Evolutionary conservation across 2,329 filamentous ascomycete species (phyloP).

Genomic region (Cladobotryum mycophilum): DNA sequence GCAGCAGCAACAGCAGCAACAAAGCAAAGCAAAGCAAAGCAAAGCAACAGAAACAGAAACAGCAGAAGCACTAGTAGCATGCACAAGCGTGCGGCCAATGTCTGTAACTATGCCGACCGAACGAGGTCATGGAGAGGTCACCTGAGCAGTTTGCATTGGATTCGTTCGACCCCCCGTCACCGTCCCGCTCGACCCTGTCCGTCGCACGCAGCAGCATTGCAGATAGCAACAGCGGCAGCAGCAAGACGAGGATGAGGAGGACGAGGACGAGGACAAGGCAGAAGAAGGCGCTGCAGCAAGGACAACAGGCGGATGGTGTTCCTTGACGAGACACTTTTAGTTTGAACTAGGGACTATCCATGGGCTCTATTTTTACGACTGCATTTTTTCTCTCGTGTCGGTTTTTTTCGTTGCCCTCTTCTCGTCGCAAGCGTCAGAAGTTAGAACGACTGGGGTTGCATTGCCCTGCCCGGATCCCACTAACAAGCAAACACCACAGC

Average conservation of each 20-base stretch:
- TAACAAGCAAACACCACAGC: slow-evolving; percentile 3
- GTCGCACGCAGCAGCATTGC: background rate
- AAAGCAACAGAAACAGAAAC: too few relatives aligned
- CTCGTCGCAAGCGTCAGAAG: too few relatives aligned
- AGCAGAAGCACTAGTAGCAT: background rate
- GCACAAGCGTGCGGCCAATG: slow-evolving; percentile 5
- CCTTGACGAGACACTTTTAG: too few relatives aligned
- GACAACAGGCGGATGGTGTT: background rate
- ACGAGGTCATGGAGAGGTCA: slow-evolving; percentile 8
- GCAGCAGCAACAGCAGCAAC: background rate
- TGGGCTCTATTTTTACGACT: too few relatives aligned
- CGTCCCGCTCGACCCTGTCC: slow-evolving; percentile 3
- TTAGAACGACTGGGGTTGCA: too few relatives aligned
- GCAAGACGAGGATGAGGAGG: background rate
- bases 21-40: background rate
- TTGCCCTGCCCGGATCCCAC: too few relatives aligned
- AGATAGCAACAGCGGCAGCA: background rate
- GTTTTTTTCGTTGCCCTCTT: too few relatives aligned
- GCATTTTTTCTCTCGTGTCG: too few relatives aligned
- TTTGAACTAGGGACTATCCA: too few relatives aligned
- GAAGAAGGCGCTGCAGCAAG: background rate
- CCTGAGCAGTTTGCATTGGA: slow-evolving; percentile 7
- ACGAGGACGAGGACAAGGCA: background rate
- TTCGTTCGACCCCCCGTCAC: too few relatives aligned
- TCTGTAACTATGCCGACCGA: background rate